A percentile compares a stretch with the other conserved stretches of the same genome.
Evolutionary conservation across 768 basidiomycete species (phyloP).

Genomic region (Lactifluus volemus): DNA sequence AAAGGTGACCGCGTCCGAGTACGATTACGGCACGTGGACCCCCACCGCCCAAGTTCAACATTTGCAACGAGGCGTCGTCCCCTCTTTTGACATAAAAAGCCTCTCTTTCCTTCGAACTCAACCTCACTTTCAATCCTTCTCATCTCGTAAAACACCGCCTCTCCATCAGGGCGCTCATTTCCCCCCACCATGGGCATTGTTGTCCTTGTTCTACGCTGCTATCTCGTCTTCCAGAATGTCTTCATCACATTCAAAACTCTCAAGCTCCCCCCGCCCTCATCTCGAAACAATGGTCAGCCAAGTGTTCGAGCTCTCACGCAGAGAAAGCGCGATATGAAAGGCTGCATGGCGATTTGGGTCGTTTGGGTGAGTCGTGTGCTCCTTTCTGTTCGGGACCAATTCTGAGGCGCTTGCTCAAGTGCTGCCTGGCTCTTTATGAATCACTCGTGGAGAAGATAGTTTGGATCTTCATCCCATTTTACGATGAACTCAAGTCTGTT

Average conservation of each 20-base stretch:
- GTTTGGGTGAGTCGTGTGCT: slow-evolving; percentile 55
- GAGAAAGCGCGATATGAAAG: slow-evolving; percentile 81
- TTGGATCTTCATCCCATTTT: slow-evolving; percentile 72
- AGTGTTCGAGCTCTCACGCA: slow-evolving; percentile 60
- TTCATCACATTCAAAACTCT: slow-evolving; percentile 82
- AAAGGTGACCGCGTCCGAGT: background rate
- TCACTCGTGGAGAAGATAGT: slow-evolving; percentile 54
- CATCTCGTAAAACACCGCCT: slow-evolving; percentile 13
- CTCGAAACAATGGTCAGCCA: slow-evolving; percentile 48
- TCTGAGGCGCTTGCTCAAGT: slow-evolving; percentile 34
- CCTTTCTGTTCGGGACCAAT: slow-evolving; percentile 7
- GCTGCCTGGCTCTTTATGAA: slow-evolving; percentile 62
- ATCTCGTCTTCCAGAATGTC: slow-evolving; percentile 68
- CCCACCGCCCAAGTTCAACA: slow-evolving; percentile 1
- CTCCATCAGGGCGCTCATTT: slow-evolving; percentile 8
- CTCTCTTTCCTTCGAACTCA: background rate
- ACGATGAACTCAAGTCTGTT: slow-evolving; percentile 72
- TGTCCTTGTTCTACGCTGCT: slow-evolving; percentile 53
- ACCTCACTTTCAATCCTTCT: slow-evolving; percentile 7
- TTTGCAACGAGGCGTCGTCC: slow-evolving; percentile 14
- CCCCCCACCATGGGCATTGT: slow-evolving; percentile 52
- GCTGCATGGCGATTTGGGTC: slow-evolving; percentile 75
- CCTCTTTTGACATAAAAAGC: slow-evolving; percentile 3
- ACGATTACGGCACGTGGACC: slow-evolving; percentile 5
- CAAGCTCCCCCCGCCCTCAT: slow-evolving; percentile 50